Evolutionary conservation across 2,329 filamentous ascomycete species (phyloP).

Genomic region (Zelopaecilomyces penicillatus): DNA sequence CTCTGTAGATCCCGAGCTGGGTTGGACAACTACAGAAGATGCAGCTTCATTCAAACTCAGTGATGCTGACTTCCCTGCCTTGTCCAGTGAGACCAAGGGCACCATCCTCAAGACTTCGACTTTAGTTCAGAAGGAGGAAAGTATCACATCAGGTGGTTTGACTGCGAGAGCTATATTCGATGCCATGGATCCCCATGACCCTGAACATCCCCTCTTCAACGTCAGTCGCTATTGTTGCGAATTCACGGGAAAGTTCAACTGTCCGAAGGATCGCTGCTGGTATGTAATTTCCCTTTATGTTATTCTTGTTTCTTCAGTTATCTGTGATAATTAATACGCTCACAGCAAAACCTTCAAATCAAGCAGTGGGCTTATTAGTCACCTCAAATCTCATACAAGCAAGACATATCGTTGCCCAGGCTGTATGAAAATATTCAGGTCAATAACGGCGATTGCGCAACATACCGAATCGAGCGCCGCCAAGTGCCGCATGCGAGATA

Average conservation of each 20-base stretch:
- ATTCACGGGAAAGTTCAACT: constrained; percentile 38
- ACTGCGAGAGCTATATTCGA: constrained; percentile 1
- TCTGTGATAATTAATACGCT: constrained; percentile 2
- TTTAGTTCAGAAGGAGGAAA: background rate
- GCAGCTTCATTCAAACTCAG: constrained; percentile 5
- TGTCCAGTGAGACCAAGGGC: background rate
- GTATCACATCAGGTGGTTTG: no score
- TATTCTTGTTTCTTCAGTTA: background rate
- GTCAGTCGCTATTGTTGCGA: constrained; percentile 36
- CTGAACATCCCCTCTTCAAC: constrained; percentile 38
- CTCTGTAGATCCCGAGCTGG: background rate
- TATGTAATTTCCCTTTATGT: constrained; percentile 22
- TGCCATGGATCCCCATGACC: constrained; percentile 30
- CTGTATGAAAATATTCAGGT: constrained; percentile 34
- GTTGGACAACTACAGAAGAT: background rate
- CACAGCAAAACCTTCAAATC: constrained; percentile 33
- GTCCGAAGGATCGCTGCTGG: constrained; percentile 45
- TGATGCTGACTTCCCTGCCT: constrained; percentile 12
- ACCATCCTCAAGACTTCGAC: background rate
- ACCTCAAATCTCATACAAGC: constrained; percentile 38
- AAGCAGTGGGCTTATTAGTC: constrained; percentile 24
- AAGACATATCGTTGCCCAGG: constrained; percentile 32
- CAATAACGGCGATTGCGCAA: constrained; percentile 33
- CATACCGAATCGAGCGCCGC: constrained; percentile 39
- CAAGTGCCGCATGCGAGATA: constrained; percentile 35